These are phyloP conservation scores for Russula ochroleuca DNA, from an alignment of 768 basidiomycete genomes.

Conservation along the genomic window DNA sequence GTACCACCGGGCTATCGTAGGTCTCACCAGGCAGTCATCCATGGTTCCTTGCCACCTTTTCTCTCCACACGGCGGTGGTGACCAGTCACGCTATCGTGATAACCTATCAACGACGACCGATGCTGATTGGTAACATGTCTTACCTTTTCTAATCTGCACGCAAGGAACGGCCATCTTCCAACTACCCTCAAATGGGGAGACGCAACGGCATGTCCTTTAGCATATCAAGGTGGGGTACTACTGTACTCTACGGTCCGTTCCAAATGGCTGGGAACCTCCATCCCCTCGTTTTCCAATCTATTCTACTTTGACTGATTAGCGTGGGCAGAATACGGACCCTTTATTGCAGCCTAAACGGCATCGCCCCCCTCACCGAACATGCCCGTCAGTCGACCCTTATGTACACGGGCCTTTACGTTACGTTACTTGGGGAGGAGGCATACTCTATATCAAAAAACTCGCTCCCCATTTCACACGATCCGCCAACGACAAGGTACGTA, in stretches of 20 bases:
- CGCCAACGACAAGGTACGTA: not conserved
- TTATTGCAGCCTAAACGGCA: not conserved
- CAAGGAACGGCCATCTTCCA: not conserved
- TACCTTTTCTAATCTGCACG: not conserved
- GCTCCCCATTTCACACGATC: not conserved
- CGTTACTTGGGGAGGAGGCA: not conserved
- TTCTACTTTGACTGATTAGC: not conserved
- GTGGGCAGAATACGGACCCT: not conserved
- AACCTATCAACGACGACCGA: not conserved
- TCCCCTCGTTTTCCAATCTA: not conserved
- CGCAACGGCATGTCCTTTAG: not conserved
- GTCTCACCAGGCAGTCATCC: no score
- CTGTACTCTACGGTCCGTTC: no score
- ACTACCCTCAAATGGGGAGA: not conserved
- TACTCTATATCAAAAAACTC: not conserved
- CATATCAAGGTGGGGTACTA: not conserved
- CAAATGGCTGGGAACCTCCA: not conserved
- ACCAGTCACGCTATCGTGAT: not conserved
- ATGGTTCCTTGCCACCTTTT: not conserved
- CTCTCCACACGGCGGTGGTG: no score
- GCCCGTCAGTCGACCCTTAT: not conserved
- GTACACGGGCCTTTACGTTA: slow-evolving; percentile 2
- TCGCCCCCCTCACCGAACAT: not conserved
- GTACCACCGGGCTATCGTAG: not conserved
- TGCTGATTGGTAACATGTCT: not conserved